phyloP scores from a whole-genome alignment of 108 stramenopile genomes.

The Cyclostephanos invisitatus region DNA sequence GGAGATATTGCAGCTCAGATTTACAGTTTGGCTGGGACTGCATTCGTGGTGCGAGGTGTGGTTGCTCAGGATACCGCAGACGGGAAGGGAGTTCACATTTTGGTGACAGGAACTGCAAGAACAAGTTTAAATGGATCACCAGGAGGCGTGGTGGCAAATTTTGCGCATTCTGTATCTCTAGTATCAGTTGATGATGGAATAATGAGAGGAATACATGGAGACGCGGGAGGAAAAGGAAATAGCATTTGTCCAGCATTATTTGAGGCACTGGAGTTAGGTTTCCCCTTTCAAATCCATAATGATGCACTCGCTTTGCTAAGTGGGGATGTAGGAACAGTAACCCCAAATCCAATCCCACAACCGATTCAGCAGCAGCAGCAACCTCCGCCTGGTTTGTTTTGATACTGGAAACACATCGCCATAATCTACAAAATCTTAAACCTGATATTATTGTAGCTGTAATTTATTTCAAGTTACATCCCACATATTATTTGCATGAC shows the following conservation, averaged over 20 bases:
- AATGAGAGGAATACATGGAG: neutral
- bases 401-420: neutral
- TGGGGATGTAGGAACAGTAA: constrained; percentile 28
- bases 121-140: constrained; percentile 41
- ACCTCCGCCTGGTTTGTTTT: constrained; percentile 39
- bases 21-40: constrained; percentile 53
- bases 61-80: constrained; percentile 60
- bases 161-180: constrained; percentile 71
- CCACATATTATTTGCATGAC: too few relatives aligned
- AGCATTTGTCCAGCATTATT: constrained; percentile 11
- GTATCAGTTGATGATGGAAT: constrained; percentile 19
- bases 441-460: neutral
- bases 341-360: constrained; percentile 10
- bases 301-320: constrained; percentile 67
- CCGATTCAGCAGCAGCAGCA: constrained; percentile 24
- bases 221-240: neutral
- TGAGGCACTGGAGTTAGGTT: constrained; percentile 22
- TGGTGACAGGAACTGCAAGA: constrained; percentile 57
- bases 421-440: neutral
- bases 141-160: constrained; percentile 46
- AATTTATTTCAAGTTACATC: too few relatives aligned
- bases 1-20: constrained; percentile 59
- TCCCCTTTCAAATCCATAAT: constrained; percentile 76
- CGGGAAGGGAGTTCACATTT: constrained; percentile 48
- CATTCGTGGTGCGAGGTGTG: constrained; percentile 62